These are phyloP conservation scores for Botrytis cinerea DNA, from an alignment of 2,329 filamentous ascomycete species.

Conservation along the genomic window DNA sequence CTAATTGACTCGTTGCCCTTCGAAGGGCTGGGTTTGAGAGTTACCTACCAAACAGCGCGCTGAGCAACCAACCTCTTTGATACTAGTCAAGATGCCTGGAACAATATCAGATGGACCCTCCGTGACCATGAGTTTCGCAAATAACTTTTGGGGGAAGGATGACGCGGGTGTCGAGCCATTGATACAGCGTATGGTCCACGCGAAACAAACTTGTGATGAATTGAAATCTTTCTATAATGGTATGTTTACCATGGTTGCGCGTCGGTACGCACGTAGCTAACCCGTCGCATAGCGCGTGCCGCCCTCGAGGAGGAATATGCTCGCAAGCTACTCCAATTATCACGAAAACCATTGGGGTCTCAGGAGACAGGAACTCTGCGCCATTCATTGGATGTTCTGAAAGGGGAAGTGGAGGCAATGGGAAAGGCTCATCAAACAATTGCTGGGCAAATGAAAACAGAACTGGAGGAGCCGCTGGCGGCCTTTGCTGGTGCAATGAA, in stretches of 20 bases:
- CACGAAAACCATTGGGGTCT: conserved; percentile 85
- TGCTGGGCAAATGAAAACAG: conserved; percentile 90
- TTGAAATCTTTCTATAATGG: conserved; percentile 86
- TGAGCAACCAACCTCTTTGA: conserved; percentile 2
- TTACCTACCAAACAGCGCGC: not conserved
- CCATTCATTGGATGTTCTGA: conserved; percentile 80
- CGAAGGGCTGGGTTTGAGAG: conserved; percentile 1
- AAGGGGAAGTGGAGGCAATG: conserved; percentile 89
- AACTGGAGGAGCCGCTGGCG: conserved; percentile 88
- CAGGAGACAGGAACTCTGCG: conserved; percentile 83
- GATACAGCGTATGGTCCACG: conserved; percentile 89
- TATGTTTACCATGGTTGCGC: conserved; percentile 46
- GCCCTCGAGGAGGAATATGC: conserved; percentile 97
- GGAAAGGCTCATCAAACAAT: conserved; percentile 90
- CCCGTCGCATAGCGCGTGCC: conserved; percentile 65
- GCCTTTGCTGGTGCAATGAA: conserved; percentile 96
- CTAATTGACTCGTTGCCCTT: conserved; percentile 18
- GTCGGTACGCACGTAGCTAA: conserved; percentile 2
- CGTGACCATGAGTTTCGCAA: conserved; percentile 64
- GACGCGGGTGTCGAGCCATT: conserved; percentile 92
- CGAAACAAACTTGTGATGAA: conserved; percentile 94
- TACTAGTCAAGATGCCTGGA: conserved; percentile 38
- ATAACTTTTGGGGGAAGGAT: conserved; percentile 99
- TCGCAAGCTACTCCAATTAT: conserved; percentile 81
- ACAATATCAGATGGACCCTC: conserved; percentile 42